Evolutionary conservation across 441 rosid genomes (phyloP), one percentile per base, ranked within the genome.

Genomic region (Arabidopsis hybrid): DNA sequence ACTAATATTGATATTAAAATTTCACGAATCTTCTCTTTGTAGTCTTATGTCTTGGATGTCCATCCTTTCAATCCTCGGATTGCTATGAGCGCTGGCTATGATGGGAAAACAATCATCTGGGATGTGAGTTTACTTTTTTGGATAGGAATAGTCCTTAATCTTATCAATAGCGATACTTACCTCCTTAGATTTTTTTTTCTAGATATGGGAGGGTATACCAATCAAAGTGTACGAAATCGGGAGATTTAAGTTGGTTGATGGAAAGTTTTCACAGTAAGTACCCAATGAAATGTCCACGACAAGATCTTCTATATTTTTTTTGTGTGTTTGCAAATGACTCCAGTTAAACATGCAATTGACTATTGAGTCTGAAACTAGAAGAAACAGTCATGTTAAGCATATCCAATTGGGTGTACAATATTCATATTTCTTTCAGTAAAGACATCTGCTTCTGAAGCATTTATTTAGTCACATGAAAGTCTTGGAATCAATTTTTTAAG

Each of bases 51-150:
- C 77, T 82, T 90, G 88, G 96, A 90, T 85, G 93, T 90, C 71
- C 96, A 90, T 81, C 96, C 96, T 81, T 90, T 80, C 79, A 88
- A 90, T 75, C 93, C 96, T 49, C 87, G 96, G 79, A 90, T 90
- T 78, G 93, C 93, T 29, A 90, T 90, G 96, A 90, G 96, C 66
- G 96, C 96, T 75, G 96, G 96, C 71, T 90, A 90, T 73, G 96
- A 90, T 80, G 96, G 96, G 76, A 83, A 81, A 79, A 89, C 96
- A 74, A 90, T 90, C 61, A 83, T 90, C 72, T 90, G 96, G 93
- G 96, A 90, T 85, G 96, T 90, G 83, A 88, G 96, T 81, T 56
- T 71, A 61, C 55, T n/a, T 73, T 70, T 42, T 51, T 64, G 11
- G 45, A 62, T 8, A 56, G 56, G 31, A 26, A 21, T 78, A 53